Conservation (phyloP, 2,329 filamentous ascomycete species). For the Colletotrichum scovillei region DNA sequence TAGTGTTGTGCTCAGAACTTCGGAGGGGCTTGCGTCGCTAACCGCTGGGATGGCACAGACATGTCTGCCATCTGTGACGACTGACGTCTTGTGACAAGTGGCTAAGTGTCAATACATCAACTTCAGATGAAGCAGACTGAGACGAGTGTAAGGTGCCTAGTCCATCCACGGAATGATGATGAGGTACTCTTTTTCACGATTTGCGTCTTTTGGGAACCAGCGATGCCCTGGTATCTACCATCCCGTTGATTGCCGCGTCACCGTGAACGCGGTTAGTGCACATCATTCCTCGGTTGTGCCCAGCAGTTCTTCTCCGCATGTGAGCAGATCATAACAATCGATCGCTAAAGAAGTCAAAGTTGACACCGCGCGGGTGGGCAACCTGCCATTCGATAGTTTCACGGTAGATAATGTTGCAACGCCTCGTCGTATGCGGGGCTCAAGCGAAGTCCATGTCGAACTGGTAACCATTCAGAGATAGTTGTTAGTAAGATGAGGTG, state of each 20-base stretch:
- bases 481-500: background rate
- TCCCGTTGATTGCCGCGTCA: background rate
- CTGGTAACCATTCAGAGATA: background rate
- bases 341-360: background rate
- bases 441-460: background rate
- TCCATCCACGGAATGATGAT: background rate
- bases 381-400: background rate
- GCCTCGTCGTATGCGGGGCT: background rate
- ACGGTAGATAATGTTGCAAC: background rate
- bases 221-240: background rate
- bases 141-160: conserved; percentile 5
- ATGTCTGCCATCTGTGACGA: conserved; percentile 23
- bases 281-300: background rate
- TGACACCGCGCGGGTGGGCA: background rate
- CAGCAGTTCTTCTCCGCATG: background rate
- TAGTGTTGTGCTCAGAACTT: too few species aligned
- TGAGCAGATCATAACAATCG: background rate
- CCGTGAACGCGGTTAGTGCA: background rate
- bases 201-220: too few species aligned
- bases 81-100: conserved; percentile 33
- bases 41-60: conserved; percentile 8
- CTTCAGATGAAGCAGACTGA: conserved; percentile 32
- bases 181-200: background rate
- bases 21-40: background rate
- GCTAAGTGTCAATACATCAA: conserved; percentile 14